phyloP scores from a whole-genome alignment of 768 basidiomycete genomes.

The Lentinula lateritia region DNA sequence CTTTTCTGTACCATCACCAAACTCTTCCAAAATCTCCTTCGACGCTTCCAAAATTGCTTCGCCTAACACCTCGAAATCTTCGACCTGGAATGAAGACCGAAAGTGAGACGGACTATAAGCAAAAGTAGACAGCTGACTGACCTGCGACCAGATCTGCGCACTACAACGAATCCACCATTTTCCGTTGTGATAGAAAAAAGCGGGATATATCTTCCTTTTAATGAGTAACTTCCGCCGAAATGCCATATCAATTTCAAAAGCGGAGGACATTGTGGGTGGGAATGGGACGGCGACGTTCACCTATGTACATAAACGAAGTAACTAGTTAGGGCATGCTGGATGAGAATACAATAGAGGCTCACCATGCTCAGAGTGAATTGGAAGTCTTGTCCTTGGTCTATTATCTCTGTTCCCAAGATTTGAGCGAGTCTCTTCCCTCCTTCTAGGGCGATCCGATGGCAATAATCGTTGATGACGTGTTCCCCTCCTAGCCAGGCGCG shows the following conservation, averaged over 20 bases:
- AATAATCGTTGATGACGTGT: slow-evolving; percentile 62
- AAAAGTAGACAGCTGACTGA: slow-evolving; percentile 8
- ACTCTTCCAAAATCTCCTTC: slow-evolving; percentile 5
- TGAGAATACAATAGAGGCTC: slow-evolving; percentile 1
- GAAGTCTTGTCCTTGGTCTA: slow-evolving; percentile 44
- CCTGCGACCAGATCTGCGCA: slow-evolving; percentile 36
- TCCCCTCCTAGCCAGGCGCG: slow-evolving; percentile 74
- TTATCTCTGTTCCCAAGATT: slow-evolving; percentile 52
- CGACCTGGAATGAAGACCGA: slow-evolving; percentile 5
- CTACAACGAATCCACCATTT: slow-evolving; percentile 36
- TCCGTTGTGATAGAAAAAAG: slow-evolving; percentile 29
- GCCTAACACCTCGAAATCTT: slow-evolving; percentile 14
- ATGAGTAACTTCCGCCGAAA: slow-evolving; percentile 23
- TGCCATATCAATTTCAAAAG: slow-evolving; percentile 13
- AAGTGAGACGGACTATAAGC: neutral
- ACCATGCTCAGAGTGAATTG: slow-evolving; percentile 74
- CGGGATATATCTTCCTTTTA: slow-evolving; percentile 24
- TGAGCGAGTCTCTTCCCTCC: slow-evolving; percentile 60
- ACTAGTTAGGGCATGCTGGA: neutral
- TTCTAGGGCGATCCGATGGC: slow-evolving; percentile 57
- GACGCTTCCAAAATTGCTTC: slow-evolving; percentile 6
- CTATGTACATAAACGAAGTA: slow-evolving; percentile 10
- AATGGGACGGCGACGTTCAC: slow-evolving; percentile 33
- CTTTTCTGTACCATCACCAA: slow-evolving; percentile 1
- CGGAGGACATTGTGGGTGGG: slow-evolving; percentile 15